A percentile compares a stretch with the other conserved stretches of the same genome.
Evolutionary conservation across 2,329 filamentous ascomycete genomes (phyloP).

Genomic region (Drechmeria coniospora): DNA sequence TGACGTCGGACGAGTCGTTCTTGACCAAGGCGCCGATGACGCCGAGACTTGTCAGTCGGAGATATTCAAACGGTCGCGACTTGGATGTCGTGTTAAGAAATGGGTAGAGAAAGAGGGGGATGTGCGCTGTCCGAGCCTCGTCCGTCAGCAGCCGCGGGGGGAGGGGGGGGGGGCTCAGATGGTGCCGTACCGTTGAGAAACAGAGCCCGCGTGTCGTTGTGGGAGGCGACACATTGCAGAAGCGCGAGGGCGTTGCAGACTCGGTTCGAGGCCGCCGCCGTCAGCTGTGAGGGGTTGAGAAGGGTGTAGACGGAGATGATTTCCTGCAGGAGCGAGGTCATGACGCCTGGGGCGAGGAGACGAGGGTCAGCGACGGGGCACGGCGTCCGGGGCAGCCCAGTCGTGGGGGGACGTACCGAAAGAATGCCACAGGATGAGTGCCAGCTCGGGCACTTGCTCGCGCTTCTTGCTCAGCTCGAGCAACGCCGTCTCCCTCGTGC

Average conservation of each 20-base stretch:
- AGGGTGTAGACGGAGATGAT: constrained; percentile 98
- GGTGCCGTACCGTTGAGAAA: constrained; percentile 70
- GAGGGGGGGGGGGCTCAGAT: background rate
- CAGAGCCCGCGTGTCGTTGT: constrained; percentile 86
- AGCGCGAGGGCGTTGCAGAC: constrained; percentile 95
- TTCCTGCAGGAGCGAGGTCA: constrained; percentile 93
- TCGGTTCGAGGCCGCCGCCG: constrained; percentile 89
- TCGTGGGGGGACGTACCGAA: constrained; percentile 56
- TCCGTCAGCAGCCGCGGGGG: constrained; percentile 2
- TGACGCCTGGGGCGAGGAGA: constrained; percentile 51
- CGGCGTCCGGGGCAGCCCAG: background rate
- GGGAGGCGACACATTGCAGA: constrained; percentile 90
- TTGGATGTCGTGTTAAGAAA: constrained; percentile 99
- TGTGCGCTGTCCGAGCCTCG: constrained; percentile 52
- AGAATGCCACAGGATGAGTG: constrained; percentile 94
- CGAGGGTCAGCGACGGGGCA: background rate
- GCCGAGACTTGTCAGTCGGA: constrained; percentile 85
- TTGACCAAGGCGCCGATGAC: constrained; percentile 96
- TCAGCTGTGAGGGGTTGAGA: constrained; percentile 90
- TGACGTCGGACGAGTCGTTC: constrained; percentile 96
- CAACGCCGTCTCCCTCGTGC: constrained; percentile 75
- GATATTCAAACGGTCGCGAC: constrained; percentile 91
- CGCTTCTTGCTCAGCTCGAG: constrained; percentile 97
- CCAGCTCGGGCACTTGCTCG: constrained; percentile 92
- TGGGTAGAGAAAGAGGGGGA: constrained; percentile 92